Conservation (phyloP, 164 flowering plant species). For the Magnolia changhungtana region DNA sequence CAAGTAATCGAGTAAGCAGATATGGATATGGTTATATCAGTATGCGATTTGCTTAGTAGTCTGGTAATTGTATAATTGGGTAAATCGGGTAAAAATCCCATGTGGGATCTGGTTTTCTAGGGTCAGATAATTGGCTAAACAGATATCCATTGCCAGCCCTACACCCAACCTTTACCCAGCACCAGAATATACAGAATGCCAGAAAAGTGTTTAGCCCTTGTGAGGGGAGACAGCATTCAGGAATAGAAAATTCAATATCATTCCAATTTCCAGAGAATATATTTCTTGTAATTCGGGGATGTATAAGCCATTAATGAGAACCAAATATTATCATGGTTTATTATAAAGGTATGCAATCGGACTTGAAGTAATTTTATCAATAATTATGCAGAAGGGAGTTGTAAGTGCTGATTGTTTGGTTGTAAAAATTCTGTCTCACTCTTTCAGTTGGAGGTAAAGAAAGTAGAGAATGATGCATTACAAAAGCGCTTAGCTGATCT, state of each 20-base stretch:
- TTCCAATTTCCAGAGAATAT: background rate
- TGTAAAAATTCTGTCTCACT: background rate
- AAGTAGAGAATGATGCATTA: constrained; percentile 47
- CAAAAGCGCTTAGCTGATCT: constrained; percentile 63
- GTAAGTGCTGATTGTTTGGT: background rate
- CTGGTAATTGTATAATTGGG: too few relatives aligned
- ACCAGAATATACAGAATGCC: too few relatives aligned
- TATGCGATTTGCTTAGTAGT: too few relatives aligned
- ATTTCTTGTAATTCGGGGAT: background rate
- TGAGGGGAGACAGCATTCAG: too few relatives aligned
- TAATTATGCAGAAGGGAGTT: constrained; percentile 3
- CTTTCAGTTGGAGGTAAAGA: constrained; percentile 60
- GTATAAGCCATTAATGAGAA: constrained; percentile 27
- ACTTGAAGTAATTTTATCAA: background rate
- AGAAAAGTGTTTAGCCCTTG: too few relatives aligned
- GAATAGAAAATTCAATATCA: too few relatives aligned
- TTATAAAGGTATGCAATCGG: constrained; percentile 42
- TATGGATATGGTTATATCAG: too few relatives aligned
- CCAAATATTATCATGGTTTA: constrained; percentile 34
- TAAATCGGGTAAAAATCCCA: too few relatives aligned
- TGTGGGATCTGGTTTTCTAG: too few relatives aligned
- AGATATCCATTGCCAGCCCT: too few relatives aligned
- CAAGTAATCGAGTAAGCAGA: too few relatives aligned
- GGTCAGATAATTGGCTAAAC: background rate
- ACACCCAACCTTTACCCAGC: too few relatives aligned